Base-by-base conservation (phyloP, 306 rosid species). In the Cucumis sativus region DNA sequence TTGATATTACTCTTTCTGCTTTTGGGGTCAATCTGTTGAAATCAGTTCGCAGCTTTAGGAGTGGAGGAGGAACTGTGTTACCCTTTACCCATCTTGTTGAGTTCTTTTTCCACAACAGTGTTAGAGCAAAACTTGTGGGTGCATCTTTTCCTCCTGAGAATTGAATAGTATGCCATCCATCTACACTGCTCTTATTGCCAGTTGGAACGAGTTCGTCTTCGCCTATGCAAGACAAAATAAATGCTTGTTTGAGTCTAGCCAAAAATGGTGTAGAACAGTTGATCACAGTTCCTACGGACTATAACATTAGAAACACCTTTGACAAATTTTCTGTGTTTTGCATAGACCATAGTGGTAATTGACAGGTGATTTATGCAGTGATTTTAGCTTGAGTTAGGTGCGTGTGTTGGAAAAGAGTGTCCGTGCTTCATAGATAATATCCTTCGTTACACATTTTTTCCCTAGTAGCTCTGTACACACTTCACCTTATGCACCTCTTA, bases 11-110 rank as follows among this genome's bases (percentile, higher is more conserved):
- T 60, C 85, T 76, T 74, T 88, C 78, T 4, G 88, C 86, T 82
- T 86, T 83, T 5, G 96, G 87, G 1, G 99, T 89, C 40, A 84
- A 1, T 85, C 79, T 89, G 78, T 83, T 18, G 41, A 86, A 37
- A 71, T 95, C 99, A 45, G 99, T 95, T 84, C 98, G 83, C 13
- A 95, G 90, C 87, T 90, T 95, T 75, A 95, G 79, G 65, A 92
- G 93, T 74, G 89, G 85, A 66, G 59, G 55, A 25, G 51, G 75
- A 21, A 79, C 79, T 47, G 75, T 74, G 74, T 79, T 82, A 43
- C n/a, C 28, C n/a, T 68, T 61, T 17, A 66, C 35, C 10, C 47
- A 57, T 72, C 55, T 52, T 1, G 86, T 51, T 21, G 93, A 83
- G 60, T 82, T 85, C 60, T 81, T 73, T 5, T 64, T 86, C 99